phyloP scores from a whole-genome alignment of 257 asterid genomes.

The Nemophila menziesii region DNA sequence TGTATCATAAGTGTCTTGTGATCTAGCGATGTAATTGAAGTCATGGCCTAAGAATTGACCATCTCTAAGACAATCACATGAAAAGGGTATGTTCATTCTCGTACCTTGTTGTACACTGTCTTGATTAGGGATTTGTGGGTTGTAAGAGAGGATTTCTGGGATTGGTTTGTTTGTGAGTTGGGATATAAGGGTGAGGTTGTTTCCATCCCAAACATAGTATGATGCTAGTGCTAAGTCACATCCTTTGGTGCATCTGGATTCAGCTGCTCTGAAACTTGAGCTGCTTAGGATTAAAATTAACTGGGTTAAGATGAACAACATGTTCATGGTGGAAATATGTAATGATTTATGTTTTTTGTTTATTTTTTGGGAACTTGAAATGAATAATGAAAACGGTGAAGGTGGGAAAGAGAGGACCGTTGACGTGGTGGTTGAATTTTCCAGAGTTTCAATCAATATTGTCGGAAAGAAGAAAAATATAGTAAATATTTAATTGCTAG shows the following conservation, averaged over 20 bases:
- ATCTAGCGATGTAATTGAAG: conserved; percentile 22
- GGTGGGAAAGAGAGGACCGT: not conserved
- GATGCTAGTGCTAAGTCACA: conserved; percentile 67
- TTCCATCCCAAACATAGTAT: conserved; percentile 27
- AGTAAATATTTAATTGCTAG: too few species aligned
- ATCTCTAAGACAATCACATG: conserved; percentile 46
- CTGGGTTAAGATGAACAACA: not conserved
- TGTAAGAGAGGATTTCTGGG: conserved; percentile 23
- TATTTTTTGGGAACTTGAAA: not conserved
- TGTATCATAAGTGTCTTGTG: conserved; percentile 25
- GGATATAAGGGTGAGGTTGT: conserved; percentile 26
- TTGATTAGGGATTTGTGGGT: conserved; percentile 31
- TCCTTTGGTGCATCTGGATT: conserved; percentile 42
- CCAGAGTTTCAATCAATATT: too few species aligned
- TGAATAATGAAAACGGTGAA: not conserved
- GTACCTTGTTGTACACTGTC: conserved; percentile 29
- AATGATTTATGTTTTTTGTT: not conserved
- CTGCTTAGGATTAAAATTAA: not conserved
- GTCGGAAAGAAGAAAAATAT: too few species aligned
- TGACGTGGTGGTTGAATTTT: not conserved
- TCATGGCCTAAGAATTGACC: conserved; percentile 40
- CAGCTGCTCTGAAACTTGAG: conserved; percentile 7
- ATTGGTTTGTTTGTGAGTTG: conserved; percentile 10
- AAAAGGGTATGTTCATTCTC: conserved; percentile 52
- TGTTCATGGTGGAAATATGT: not conserved